Conservation (phyloP, 1,284 basidiomycete genomes). For the Ustilago tritici region DNA sequence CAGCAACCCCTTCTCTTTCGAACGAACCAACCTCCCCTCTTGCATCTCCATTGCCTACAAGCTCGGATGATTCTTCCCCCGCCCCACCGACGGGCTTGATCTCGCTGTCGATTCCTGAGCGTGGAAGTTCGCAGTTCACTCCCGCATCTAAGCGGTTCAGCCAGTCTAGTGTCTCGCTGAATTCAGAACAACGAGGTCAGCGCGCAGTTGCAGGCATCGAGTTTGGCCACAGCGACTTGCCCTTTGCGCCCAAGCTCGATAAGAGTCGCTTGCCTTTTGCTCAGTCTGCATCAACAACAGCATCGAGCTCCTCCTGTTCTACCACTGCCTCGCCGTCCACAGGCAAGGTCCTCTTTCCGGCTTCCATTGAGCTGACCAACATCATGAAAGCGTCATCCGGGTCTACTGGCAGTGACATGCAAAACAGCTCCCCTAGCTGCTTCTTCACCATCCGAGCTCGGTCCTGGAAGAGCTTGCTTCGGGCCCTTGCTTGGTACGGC, state of each 20-base stretch:
- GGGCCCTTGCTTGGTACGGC: slow-evolving; percentile 61
- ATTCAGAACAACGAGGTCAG: slow-evolving; percentile 27
- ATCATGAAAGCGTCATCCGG: neutral
- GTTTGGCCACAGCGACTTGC: slow-evolving; percentile 48
- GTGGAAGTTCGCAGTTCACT: slow-evolving; percentile 23
- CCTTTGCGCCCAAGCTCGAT: slow-evolving; percentile 48
- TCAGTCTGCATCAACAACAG: slow-evolving; percentile 3
- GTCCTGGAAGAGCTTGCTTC: slow-evolving; percentile 57
- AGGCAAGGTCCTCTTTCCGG: slow-evolving; percentile 40
- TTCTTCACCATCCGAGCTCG: slow-evolving; percentile 56
- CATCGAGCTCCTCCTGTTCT: slow-evolving; percentile 9
- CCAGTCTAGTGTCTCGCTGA: slow-evolving; percentile 5
- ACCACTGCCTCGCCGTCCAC: slow-evolving; percentile 1
- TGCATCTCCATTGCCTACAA: slow-evolving; percentile 3
- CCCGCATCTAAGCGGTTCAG: slow-evolving; percentile 19
- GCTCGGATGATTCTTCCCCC: slow-evolving; percentile 6
- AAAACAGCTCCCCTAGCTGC: neutral
- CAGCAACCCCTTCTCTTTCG: neutral
- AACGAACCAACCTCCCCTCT: neutral
- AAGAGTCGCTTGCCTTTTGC: slow-evolving; percentile 15
- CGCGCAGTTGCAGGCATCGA: slow-evolving; percentile 52
- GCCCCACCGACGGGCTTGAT: neutral
- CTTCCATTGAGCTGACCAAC: slow-evolving; percentile 33
- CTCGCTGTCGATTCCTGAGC: slow-evolving; percentile 22
- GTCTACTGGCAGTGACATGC: neutral